Evolutionary conservation across 106 monocot species (phyloP).

Genomic region (Platanthera guangdongensis): DNA sequence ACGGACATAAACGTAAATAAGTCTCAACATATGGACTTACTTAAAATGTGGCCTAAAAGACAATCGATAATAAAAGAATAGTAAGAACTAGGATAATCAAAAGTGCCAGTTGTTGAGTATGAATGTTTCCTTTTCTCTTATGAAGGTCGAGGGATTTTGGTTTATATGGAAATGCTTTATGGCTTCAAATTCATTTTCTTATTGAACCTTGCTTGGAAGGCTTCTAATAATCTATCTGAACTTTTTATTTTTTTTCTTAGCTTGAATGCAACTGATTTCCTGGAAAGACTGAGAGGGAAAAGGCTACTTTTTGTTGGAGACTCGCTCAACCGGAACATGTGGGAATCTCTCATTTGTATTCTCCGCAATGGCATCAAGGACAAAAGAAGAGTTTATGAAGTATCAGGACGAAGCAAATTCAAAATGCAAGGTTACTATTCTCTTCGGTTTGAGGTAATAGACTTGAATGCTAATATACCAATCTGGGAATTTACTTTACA

Average conservation of each 20-base stretch:
- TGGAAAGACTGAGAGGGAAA: slow-evolving; percentile 62
- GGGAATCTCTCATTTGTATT: slow-evolving; percentile 91
- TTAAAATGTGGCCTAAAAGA: no score
- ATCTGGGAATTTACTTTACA: not conserved
- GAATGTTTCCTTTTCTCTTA: not conserved
- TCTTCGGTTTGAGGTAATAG: slow-evolving; percentile 70
- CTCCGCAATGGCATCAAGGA: slow-evolving; percentile 45
- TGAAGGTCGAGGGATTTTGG: not conserved
- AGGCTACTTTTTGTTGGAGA: slow-evolving; percentile 89
- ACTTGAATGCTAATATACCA: not conserved
- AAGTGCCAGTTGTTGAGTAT: not conserved
- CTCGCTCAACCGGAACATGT: slow-evolving; percentile 87
- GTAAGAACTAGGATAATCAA: no score
- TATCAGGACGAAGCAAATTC: slow-evolving; percentile 52
- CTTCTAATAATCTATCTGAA: not conserved
- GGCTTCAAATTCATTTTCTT: not conserved
- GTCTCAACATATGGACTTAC: no score
- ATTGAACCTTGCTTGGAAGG: not conserved
- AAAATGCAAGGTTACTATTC: slow-evolving; percentile 77
- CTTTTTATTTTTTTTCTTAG: slow-evolving; percentile 20
- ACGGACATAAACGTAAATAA: no score
- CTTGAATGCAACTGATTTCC: slow-evolving; percentile 78
- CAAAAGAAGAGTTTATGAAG: slow-evolving; percentile 67
- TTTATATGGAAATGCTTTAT: not conserved
- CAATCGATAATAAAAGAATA: no score